Conservation (phyloP, 1,284 basidiomycete species). For the Caloboletus firmus region DNA sequence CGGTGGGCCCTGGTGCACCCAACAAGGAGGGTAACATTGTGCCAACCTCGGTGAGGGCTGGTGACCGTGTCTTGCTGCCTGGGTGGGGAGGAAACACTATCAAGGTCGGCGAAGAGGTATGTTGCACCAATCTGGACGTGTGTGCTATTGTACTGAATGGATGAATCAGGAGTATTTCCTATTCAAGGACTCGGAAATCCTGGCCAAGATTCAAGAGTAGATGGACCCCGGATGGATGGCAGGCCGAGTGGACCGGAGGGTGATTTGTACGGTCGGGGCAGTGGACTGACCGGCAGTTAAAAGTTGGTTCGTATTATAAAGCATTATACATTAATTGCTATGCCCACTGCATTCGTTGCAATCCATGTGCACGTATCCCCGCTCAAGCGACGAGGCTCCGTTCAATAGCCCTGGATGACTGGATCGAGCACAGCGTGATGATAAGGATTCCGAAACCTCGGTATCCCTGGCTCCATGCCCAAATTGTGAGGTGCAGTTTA, state of each 20-base stretch:
- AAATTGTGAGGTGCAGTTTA: constrained; percentile 12
- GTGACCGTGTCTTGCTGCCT: constrained; percentile 91
- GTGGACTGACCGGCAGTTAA: constrained; percentile 1
- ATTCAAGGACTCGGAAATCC: constrained; percentile 94
- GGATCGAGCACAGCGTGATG: neutral
- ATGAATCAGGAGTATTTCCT: constrained; percentile 78
- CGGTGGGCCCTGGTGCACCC: constrained; percentile 89
- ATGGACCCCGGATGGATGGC: neutral
- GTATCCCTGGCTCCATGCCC: constrained; percentile 4
- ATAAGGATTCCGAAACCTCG: neutral
- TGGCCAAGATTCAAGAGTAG: constrained; percentile 96
- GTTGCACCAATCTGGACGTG: constrained; percentile 33
- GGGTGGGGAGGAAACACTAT: constrained; percentile 96
- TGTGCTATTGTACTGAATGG: neutral
- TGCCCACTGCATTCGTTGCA: constrained; percentile 25
- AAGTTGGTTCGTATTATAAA: constrained; percentile 13
- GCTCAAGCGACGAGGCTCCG: constrained; percentile 18
- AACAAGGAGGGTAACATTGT: constrained; percentile 82
- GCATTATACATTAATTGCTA: constrained; percentile 21
- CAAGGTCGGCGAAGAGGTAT: constrained; percentile 95
- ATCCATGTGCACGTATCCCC: constrained; percentile 30
- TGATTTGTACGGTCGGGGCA: neutral
- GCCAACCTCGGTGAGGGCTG: constrained; percentile 82
- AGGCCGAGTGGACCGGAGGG: constrained; percentile 1
- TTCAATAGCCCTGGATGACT: neutral